phyloP scores from a whole-genome alignment of 768 basidiomycete genomes.

The Agrocybe pediades region DNA sequence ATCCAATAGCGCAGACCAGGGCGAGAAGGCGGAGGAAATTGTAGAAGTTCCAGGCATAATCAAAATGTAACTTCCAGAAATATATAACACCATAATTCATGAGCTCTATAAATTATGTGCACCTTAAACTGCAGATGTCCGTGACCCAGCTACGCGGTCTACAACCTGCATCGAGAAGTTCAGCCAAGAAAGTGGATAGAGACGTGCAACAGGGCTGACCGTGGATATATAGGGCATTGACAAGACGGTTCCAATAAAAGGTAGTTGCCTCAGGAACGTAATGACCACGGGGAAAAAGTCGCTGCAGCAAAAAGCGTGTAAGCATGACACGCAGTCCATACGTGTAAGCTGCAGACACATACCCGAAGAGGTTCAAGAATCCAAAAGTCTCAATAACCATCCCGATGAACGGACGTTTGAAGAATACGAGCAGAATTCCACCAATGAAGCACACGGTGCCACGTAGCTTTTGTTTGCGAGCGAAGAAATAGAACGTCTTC shows the following conservation, averaged over 20 bases:
- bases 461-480: conserved; percentile 90
- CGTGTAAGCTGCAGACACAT: conserved; percentile 19
- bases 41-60: neutral
- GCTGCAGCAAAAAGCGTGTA: conserved; percentile 41
- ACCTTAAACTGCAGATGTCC: conserved; percentile 67
- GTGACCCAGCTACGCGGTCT: conserved; percentile 79
- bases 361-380: conserved; percentile 98
- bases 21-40: conserved; percentile 9
- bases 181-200: neutral
- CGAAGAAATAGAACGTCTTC: conserved; percentile 98
- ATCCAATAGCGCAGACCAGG: neutral
- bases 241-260: conserved; percentile 85
- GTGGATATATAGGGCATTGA: conserved; percentile 85
- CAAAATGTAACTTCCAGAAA: neutral
- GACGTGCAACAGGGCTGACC: conserved; percentile 45
- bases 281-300: conserved; percentile 99
- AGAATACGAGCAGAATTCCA: conserved; percentile 89
- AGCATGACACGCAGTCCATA: conserved; percentile 4
- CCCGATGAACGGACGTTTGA: conserved; percentile 94
- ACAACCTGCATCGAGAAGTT: conserved; percentile 50
- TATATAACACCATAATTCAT: conserved; percentile 19
- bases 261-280: conserved; percentile 94
- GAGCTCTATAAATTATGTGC: conserved; percentile 12
- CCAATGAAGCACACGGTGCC: conserved; percentile 89
- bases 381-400: conserved; percentile 95